A percentile compares a stretch with the other conserved stretches of the same genome.
Evolutionary conservation across 495 filamentous ascomycete species (phyloP).

Genomic region (Margaritispora aquatica): DNA sequence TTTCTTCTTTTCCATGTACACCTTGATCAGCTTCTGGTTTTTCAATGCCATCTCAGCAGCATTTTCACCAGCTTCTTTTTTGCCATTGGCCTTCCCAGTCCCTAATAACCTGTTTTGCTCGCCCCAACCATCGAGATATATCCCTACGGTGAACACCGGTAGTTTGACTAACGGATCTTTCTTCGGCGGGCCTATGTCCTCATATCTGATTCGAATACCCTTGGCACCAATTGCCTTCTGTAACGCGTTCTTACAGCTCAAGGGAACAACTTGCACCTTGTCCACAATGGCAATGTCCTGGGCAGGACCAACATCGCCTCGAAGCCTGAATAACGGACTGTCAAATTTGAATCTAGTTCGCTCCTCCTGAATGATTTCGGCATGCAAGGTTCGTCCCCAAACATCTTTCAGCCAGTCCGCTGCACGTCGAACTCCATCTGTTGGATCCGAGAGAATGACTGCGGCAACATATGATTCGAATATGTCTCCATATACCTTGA

Average conservation of each 20-base stretch:
- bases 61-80: conserved; percentile 64
- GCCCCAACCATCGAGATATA: conserved; percentile 69
- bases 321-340: conserved; percentile 18
- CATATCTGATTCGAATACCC: conserved; percentile 60
- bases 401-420: conserved; percentile 63
- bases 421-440: conserved; percentile 49
- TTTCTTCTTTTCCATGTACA: conserved; percentile 45
- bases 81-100: conserved; percentile 59
- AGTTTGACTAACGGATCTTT: conserved; percentile 52
- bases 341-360: conserved; percentile 22
- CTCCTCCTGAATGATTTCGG: conserved; percentile 34
- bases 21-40: conserved; percentile 51
- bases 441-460: conserved; percentile 56
- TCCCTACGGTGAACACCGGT: conserved; percentile 57
- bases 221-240: conserved; percentile 43
- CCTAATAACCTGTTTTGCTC: conserved; percentile 59
- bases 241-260: conserved; percentile 48
- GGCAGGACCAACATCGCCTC: conserved; percentile 22
- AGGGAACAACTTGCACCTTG: background rate
- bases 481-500: conserved; percentile 72
- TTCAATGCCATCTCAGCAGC: conserved; percentile 62
- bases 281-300: conserved; percentile 27
- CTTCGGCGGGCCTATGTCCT: conserved; percentile 44
- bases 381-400: conserved; percentile 48
- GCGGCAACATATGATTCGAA: conserved; percentile 88